A percentile compares a stretch with the other conserved stretches of the same genome.
Conservation (phyloP, 257 asterid genomes). For the Buddleja alternifolia region DNA sequence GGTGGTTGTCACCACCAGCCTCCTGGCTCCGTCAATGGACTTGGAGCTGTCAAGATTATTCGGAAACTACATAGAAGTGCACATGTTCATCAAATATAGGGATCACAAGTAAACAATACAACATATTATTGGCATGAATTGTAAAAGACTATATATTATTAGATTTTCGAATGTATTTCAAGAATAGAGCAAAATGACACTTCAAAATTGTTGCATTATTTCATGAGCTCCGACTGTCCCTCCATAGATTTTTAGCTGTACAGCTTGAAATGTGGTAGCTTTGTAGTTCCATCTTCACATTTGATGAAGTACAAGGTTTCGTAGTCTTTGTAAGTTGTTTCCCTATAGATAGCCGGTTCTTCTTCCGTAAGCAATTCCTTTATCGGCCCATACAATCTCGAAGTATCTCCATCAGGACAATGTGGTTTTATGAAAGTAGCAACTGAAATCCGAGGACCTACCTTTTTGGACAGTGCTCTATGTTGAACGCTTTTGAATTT, state of each 20-base stretch:
- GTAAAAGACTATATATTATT: neutral
- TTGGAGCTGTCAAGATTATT: too few relatives aligned
- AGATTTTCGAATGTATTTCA: neutral
- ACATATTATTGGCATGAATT: neutral
- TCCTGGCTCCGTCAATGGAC: too few relatives aligned
- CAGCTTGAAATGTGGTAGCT: constrained; percentile 30
- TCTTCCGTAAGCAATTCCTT: constrained; percentile 40
- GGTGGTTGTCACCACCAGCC: too few relatives aligned
- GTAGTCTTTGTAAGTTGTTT: constrained; percentile 28
- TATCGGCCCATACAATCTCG: constrained; percentile 37
- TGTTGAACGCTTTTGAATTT: constrained; percentile 40
- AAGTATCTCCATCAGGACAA: constrained; percentile 12
- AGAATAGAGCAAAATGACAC: neutral
- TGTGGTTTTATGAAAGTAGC: constrained; percentile 33
- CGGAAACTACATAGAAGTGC: neutral
- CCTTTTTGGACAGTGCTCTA: constrained; percentile 32
- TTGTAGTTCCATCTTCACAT: constrained; percentile 27
- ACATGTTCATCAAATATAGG: neutral
- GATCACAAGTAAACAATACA: neutral
- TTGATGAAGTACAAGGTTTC: neutral
- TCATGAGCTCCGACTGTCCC: neutral
- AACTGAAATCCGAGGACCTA: constrained; percentile 48
- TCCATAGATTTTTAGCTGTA: neutral
- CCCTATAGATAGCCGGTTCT: constrained; percentile 36
- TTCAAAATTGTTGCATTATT: neutral